Base-by-base conservation (phyloP, 371 early-diverging fungal species). In the Actinomucor elegans region DNA sequence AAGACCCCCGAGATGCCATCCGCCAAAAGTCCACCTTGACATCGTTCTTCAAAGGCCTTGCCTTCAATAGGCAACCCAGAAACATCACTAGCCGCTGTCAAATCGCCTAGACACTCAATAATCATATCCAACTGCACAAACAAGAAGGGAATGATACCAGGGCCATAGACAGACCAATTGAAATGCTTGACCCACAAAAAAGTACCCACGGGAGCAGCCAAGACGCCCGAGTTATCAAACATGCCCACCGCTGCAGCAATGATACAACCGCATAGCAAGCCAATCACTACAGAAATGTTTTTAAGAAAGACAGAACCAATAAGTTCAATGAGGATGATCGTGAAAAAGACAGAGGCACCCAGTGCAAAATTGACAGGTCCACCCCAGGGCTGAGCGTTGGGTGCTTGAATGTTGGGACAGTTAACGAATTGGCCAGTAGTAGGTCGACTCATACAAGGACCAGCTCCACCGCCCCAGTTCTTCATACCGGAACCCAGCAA, bases 11-110 rank as follows among this genome's bases (percentile, higher is more conserved):
- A 64, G 9, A 84, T 24, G 31, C 84, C 84, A 40, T 84, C 84
- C 5, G 83, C 83, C 5, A 84, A 61, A 28, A 84, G 65, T 12
- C 83, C 81, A 9, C 84, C 83, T 63, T 81, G 84, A 10, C 80
- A 71, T 37, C 84, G 77, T 18, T 70, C 59, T 24, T 80, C 81
- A 64, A 80, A 83, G n/a, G 64, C 57, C n/a, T 63, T 59, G 17
- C 84, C 84, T 45, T 78, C 75, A 37, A 84, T 83, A 2, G 74
- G 59, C 24, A 80, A 47, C 11, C 75, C 68, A 12, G 82, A 81
- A 3, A 84, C 81, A 50, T 84, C 85, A 34, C 78, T 73, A 4
- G 83, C 77, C 0, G 85, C 85, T 0, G 85, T 84, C 48, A 84
- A 57, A 46, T 84, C 85, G 15, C 85, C 85, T 9, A 84, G 58